These are phyloP conservation scores for Entelexis paramagnoliae DNA, from an alignment of 1,139 yeast species.

Conservation along the genomic window DNA sequence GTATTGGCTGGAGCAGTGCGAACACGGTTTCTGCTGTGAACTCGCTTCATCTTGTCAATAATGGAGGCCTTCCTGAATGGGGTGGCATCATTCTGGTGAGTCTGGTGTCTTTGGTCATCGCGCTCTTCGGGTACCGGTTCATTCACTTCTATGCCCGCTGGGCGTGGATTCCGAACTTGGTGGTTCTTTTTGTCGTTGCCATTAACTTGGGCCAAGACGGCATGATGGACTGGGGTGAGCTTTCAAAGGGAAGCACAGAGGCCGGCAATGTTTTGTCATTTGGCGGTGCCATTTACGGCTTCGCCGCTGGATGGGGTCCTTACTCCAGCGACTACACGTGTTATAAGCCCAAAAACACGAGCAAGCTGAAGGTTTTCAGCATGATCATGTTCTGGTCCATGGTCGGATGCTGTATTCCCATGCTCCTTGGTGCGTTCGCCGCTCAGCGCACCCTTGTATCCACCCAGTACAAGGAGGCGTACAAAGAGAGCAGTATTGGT, in stretches of 20 bases:
- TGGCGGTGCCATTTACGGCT: constrained; percentile 80
- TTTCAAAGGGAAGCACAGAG: constrained; percentile 30
- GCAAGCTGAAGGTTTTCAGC: constrained; percentile 49
- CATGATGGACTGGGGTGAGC: constrained; percentile 35
- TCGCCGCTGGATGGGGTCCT: constrained; percentile 92
- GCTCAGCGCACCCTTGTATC: constrained; percentile 37
- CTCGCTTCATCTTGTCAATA: constrained; percentile 50
- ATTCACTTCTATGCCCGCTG: constrained; percentile 77
- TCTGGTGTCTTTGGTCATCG: constrained; percentile 55
- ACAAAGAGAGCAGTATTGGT: constrained; percentile 57
- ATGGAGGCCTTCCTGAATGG: constrained; percentile 68
- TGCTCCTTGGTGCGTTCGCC: constrained; percentile 81
- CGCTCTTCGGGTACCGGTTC: constrained; percentile 78
- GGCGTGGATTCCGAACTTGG: constrained; percentile 77
- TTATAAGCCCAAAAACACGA: constrained; percentile 60
- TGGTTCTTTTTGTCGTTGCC: constrained; percentile 64
- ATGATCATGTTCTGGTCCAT: constrained; percentile 54
- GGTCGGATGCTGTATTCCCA: constrained; percentile 59
- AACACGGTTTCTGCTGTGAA: constrained; percentile 87
- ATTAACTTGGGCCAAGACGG: constrained; percentile 61
- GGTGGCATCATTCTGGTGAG: constrained; percentile 75
- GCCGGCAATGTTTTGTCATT: constrained; percentile 75
- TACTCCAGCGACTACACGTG: constrained; percentile 89
- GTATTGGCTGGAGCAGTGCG: constrained; percentile 94
- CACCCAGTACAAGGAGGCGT: constrained; percentile 43